Base-by-base conservation (phyloP, 345 rosid species). In the Boechera stricta region DNA sequence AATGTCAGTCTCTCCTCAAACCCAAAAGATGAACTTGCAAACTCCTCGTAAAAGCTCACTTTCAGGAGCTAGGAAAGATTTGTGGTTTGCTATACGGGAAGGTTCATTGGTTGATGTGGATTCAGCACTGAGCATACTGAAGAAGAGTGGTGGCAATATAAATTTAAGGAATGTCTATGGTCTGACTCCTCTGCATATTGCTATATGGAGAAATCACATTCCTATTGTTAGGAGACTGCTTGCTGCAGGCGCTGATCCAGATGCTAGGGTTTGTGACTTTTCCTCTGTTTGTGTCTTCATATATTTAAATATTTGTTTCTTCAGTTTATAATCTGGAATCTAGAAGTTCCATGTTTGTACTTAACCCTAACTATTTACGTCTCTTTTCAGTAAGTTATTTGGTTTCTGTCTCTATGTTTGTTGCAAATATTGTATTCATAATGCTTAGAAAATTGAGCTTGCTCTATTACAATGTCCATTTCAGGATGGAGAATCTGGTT, bases 401-500 rank as follows among this genome's bases (percentile, higher is more conserved):
- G 41, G 53, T 39, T 73, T 18, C 12, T 18, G 63, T 26, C 24
- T 38, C 6, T 33, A 9, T 33, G 35, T 35, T 5, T 45, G 66
- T 42, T 57, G 49, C 33, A 47, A 47, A 0, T 28, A 5, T 47
- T 12, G 51, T 10, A 39, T 51, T 51, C 42, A 31, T 64, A 56
- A 12, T 73, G 35, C 45, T 16, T 48, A 16, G 52, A 16, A 13
- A 44, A 16, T 48, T 48, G 52, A 48, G 52, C 24, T 48, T 72
- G 24, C 35, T 21, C 26, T 72, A 29, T 64, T 57, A 7, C 26
- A 11, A 59, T 57, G 42, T 15, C 3, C 5, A 42, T 80, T 79
- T 83, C 85, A 92, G 99, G 99, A 95, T 84, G 99, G 99, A 80
- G 99, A 95, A 83, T 95, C 99, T 39, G 99, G 98, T 61, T 95